phyloP scores from a whole-genome alignment of 495 filamentous ascomycete genomes.

The Aspergillus haitiensis region DNA sequence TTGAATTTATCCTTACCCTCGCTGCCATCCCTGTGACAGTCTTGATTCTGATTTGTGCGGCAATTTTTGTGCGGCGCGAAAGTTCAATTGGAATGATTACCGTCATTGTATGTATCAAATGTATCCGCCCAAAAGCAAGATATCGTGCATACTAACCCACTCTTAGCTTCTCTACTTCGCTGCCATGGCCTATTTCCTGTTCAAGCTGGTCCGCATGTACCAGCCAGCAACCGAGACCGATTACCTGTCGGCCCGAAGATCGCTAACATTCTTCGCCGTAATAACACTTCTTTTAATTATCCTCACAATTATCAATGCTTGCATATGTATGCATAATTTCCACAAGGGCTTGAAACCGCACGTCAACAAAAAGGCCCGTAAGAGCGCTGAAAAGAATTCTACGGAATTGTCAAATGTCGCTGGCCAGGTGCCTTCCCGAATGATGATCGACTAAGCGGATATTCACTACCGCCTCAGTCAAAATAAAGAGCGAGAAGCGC shows the following conservation, averaged over 20 bases:
- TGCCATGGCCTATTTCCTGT: slow-evolving; percentile 92
- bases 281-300: slow-evolving; percentile 88
- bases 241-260: slow-evolving; percentile 74
- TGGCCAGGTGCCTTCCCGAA: slow-evolving; percentile 60
- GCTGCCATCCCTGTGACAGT: slow-evolving; percentile 90
- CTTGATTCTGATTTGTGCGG: slow-evolving; percentile 77
- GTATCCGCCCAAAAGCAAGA: slow-evolving; percentile 6
- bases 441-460: slow-evolving; percentile 79
- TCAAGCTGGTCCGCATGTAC: slow-evolving; percentile 98
- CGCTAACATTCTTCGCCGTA: slow-evolving; percentile 88
- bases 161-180: slow-evolving; percentile 75
- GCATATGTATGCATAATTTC: slow-evolving; percentile 88
- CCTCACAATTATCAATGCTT: slow-evolving; percentile 84
- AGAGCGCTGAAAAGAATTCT: slow-evolving; percentile 74
- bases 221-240: slow-evolving; percentile 46
- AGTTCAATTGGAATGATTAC: slow-evolving; percentile 71
- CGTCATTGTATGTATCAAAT: slow-evolving; percentile 60
- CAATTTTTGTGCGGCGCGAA: slow-evolving; percentile 80
- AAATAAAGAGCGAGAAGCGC: slow-evolving; percentile 10
- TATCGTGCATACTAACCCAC: slow-evolving; percentile 3
- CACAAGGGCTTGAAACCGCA: slow-evolving; percentile 86
- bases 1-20: slow-evolving; percentile 83
- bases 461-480: background rate
- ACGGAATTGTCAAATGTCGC: slow-evolving; percentile 62
- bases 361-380: slow-evolving; percentile 61